Base-by-base conservation (phyloP, 306 rosid genomes). In the Pyrus pyrifolia region DNA sequence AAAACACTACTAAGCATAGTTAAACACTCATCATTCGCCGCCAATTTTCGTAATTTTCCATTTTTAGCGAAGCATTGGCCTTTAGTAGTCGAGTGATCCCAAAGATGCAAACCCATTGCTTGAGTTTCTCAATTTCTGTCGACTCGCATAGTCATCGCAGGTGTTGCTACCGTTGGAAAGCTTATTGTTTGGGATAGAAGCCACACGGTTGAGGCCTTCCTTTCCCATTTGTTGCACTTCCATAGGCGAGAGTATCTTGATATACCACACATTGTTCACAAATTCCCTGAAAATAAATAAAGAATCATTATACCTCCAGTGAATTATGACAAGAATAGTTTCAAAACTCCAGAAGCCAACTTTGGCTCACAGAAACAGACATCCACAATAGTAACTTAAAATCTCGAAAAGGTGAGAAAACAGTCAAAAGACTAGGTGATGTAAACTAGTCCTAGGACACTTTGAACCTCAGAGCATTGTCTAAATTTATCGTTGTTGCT, bases 171-270 rank as follows among this genome's bases (percentile, higher is more conserved):
- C 57, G 55, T 82, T 79, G 58, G 85, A 79, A 45, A 76, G 78
- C 68, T 87, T 89, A 66, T 77, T 82, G 77, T 72, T 66, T 25
- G 85, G 78, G 46, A 76, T 79, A 81, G 88, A 80, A 61, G 81
- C 38, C 46, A 79, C 69, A 55, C 83, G 72, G 74, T 42, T 68
- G 44, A 79, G 72, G 84, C 83, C 87, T 76, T 81, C 88, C 67
- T 78, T 90, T 78, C 92, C 95, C 92, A 90, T 84, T 72, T 86
- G 87, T 77, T 77, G 95, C 74, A 88, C 91, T 81, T 90, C 91
- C 22, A 46, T 69, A 4, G 91, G 92, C 71, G 92, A 86, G 68
- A 90, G 87, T 81, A 90, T 90, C 84, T 84, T 90, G 78, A 90
- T 90, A 81, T 83, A 69, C 87, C 86, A 86, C 68, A 90, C 95